A percentile compares a stretch with the other conserved stretches of the same genome.
Evolutionary conservation across 2,329 filamentous ascomycete species (phyloP).

Genomic region (Chaetomiaceae sp.): DNA sequence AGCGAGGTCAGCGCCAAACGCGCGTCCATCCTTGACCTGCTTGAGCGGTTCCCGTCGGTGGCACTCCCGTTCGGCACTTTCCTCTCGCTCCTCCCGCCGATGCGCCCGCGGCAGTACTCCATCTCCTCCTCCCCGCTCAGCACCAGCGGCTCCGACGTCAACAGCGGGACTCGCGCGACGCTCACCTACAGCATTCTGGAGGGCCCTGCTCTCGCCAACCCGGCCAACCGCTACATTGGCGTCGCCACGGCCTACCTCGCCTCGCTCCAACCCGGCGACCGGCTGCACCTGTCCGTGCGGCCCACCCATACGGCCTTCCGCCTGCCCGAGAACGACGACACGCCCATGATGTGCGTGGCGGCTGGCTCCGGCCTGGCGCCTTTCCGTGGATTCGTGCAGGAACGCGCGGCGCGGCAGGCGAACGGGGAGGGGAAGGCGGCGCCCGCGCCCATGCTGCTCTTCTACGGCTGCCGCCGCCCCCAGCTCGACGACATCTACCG

Average conservation of each 20-base stretch:
- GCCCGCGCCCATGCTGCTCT: conserved; percentile 58
- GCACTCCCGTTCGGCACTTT: conserved; percentile 60
- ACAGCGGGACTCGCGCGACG: conserved; percentile 49
- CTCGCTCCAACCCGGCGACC: conserved; percentile 38
- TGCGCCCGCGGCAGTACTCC: conserved; percentile 73
- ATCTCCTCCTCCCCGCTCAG: conserved; percentile 67
- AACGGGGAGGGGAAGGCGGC: conserved; percentile 32
- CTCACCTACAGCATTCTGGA: conserved; percentile 65
- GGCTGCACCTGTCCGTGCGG: conserved; percentile 45
- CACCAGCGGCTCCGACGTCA: conserved; percentile 42
- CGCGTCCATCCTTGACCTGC: conserved; percentile 60
- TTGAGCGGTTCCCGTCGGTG: conserved; percentile 56
- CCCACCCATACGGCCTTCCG: conserved; percentile 41
- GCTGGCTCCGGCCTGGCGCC: conserved; percentile 55
- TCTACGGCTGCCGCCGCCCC: conserved; percentile 55
- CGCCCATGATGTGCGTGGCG: conserved; percentile 45
- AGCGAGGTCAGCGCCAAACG: conserved; percentile 48
- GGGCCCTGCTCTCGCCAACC: conserved; percentile 44
- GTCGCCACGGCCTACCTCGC: conserved; percentile 58
- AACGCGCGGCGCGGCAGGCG: conserved; percentile 47
- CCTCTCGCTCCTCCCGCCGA: conserved; percentile 66
- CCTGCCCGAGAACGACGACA: conserved; percentile 38
- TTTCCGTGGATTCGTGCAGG: conserved; percentile 58
- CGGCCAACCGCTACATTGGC: conserved; percentile 48
- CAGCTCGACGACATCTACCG: conserved; percentile 54